These are phyloP conservation scores for Potentilla sterilis DNA, from an alignment of 306 rosid genomes.

Conservation along the genomic window DNA sequence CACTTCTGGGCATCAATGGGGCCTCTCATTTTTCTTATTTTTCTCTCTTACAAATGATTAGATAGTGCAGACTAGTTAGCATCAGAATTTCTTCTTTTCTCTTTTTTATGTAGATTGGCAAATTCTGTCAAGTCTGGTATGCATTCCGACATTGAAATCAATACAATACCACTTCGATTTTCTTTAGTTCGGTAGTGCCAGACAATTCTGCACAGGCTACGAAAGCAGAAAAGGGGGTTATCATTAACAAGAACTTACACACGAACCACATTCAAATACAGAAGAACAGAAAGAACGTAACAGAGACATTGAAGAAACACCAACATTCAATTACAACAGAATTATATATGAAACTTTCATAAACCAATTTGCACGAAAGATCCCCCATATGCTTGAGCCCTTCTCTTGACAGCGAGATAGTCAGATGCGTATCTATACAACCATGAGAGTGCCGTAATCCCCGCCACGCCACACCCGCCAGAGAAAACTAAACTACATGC, in stretches of 20 bases:
- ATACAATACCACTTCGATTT: background rate
- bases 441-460: constrained; percentile 54
- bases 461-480: constrained; percentile 48
- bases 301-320: background rate
- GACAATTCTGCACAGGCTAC: background rate
- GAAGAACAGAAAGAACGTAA: background rate
- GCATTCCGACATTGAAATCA: background rate
- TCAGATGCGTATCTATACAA: constrained; percentile 40
- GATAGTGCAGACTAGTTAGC: background rate
- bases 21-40: background rate
- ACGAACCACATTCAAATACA: background rate
- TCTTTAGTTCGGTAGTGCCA: background rate
- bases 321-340: background rate
- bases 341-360: background rate
- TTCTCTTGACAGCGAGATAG: constrained; percentile 35
- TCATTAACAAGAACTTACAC: background rate
- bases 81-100: background rate
- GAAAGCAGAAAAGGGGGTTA: background rate
- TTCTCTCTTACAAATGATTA: background rate
- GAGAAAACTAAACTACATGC: constrained; percentile 48
- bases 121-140: background rate
- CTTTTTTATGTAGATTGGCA: background rate
- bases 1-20: background rate
- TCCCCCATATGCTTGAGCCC: constrained; percentile 35
- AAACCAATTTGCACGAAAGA: background rate